Evolutionary conservation across 805 yeast species (phyloP).

Genomic region (Metschnikowia gruessii): DNA sequence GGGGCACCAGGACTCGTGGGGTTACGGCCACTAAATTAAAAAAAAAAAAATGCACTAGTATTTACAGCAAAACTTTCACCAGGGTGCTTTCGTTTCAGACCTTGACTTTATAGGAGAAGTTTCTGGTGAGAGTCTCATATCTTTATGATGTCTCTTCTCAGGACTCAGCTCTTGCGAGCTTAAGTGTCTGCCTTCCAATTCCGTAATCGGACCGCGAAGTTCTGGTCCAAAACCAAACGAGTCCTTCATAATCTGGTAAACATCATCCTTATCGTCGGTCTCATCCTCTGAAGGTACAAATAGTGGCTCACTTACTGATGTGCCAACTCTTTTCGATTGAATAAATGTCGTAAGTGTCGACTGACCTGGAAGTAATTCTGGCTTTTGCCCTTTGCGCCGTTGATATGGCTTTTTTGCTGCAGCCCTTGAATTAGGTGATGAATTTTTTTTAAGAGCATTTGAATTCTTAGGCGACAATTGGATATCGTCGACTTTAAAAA

Average conservation of each 20-base stretch:
- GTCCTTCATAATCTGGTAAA: constrained; percentile 6
- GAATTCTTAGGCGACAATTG: background rate
- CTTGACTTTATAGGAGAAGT: constrained; percentile 14
- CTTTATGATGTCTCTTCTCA: constrained; percentile 10
- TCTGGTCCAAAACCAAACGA: constrained; percentile 9
- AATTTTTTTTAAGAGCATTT: background rate
- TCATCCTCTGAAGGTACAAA: constrained; percentile 17
- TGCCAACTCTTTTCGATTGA: constrained; percentile 3
- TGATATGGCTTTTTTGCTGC: constrained; percentile 7
- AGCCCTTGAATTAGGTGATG: background rate
- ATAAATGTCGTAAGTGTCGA: constrained; percentile 19
- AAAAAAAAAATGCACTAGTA: background rate
- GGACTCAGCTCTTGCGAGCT: constrained; percentile 18
- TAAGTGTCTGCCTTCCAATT: constrained; percentile 1
- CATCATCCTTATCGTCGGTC: constrained; percentile 5
- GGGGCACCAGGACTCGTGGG: no score
- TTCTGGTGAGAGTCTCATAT: constrained; percentile 15
- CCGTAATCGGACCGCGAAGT: constrained; percentile 1
- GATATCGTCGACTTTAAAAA: background rate
- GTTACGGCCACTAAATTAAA: background rate
- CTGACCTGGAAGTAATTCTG: constrained; percentile 19
- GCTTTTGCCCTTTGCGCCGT: constrained; percentile 8
- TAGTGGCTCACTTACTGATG: constrained; percentile 9
- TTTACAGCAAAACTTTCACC: background rate
- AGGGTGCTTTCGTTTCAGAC: constrained; percentile 3